Conservation (phyloP, 305 asterid genomes). For the Stenogyne calaminthoides region DNA sequence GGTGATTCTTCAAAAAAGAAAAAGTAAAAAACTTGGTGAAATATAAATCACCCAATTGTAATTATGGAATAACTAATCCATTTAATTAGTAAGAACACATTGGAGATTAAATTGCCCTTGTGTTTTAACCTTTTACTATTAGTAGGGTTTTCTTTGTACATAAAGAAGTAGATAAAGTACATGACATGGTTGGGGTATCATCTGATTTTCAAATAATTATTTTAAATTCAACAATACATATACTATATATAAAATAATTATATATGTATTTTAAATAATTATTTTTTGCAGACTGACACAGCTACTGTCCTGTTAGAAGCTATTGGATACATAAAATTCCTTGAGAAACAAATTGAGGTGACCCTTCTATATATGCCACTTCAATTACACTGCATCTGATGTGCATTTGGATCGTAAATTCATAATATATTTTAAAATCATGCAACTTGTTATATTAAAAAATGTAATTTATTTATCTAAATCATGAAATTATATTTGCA, state of each 20-base stretch:
- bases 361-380: slow-evolving; percentile 29
- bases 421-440: too few species aligned
- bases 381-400: too few species aligned
- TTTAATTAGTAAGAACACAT: neutral
- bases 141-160: slow-evolving; percentile 27
- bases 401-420: too few species aligned
- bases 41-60: too few species aligned
- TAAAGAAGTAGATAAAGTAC: neutral
- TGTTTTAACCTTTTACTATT: slow-evolving; percentile 22
- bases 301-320: slow-evolving; percentile 89
- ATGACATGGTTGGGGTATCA: neutral
- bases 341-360: slow-evolving; percentile 86
- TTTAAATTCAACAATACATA: neutral
- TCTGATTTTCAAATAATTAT: neutral
- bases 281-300: slow-evolving; percentile 83
- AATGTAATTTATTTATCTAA: too few species aligned
- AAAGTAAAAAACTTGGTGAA: too few species aligned
- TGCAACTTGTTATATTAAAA: too few species aligned
- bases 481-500: too few species aligned
- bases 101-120: neutral
- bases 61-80: neutral
- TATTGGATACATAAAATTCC: slow-evolving; percentile 87
- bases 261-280: too few species aligned
- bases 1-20: too few species aligned
- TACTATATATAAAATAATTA: too few species aligned